These are phyloP conservation scores for Parachlorella kessleri DNA, from an alignment of 139 green algal species.

Conservation along the genomic window DNA sequence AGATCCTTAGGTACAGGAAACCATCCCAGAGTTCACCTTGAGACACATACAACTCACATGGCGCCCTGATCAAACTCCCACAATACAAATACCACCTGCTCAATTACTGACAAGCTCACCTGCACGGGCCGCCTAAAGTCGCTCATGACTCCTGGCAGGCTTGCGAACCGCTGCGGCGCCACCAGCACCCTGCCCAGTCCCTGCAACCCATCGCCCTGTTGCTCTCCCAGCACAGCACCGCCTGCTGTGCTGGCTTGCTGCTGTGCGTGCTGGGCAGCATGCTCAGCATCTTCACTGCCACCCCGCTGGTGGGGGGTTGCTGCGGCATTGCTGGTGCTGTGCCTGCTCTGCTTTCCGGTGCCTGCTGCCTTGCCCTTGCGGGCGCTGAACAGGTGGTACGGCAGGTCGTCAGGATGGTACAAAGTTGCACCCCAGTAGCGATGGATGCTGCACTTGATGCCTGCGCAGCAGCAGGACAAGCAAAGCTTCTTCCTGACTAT, in stretches of 20 bases:
- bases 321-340: not conserved
- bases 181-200: not conserved
- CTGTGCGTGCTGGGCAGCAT: no score
- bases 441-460: slow-evolving; percentile 18
- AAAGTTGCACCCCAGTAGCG: slow-evolving; percentile 50
- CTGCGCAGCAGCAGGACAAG: slow-evolving; percentile 6
- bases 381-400: slow-evolving; percentile 25
- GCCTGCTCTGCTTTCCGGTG: not conserved
- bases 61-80: no score
- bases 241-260: no score
- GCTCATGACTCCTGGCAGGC: slow-evolving; percentile 60
- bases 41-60: no score
- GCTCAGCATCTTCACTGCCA: no score
- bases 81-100: no score
- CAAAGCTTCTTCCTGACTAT: no score
- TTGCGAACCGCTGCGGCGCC: not conserved
- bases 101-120: no score
- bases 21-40: no score
- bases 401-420: slow-evolving; percentile 68
- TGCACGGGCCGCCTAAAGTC: slow-evolving; percentile 51
- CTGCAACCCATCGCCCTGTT: not conserved
- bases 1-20: no score
- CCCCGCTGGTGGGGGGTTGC: not conserved
- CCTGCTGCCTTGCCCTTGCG: not conserved
- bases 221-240: not conserved